Percentiles rank a stretch among this genome's conserved stretches.
phyloP scores from a whole-genome alignment of 2,329 filamentous ascomycete genomes.

The Penicillium nordicum region DNA sequence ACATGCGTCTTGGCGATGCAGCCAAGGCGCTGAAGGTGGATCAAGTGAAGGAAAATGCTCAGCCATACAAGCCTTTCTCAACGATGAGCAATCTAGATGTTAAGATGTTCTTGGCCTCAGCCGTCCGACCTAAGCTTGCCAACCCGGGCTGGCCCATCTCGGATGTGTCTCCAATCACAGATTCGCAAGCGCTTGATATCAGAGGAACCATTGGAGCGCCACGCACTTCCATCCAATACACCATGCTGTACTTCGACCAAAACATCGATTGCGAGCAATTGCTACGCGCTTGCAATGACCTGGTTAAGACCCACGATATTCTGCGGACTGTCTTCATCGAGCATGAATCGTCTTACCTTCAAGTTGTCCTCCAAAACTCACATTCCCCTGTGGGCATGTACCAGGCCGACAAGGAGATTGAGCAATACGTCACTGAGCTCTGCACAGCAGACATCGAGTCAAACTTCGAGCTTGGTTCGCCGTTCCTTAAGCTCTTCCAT shows the following conservation, averaged over 20 bases:
- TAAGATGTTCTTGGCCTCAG: constrained; percentile 43
- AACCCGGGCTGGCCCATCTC: constrained; percentile 48
- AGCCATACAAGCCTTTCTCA: constrained; percentile 50
- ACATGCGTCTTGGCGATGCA: constrained; percentile 50
- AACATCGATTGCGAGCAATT: constrained; percentile 49
- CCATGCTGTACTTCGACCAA: constrained; percentile 57
- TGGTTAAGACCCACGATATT: constrained; percentile 59
- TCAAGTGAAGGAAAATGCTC: constrained; percentile 17
- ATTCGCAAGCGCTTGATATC: constrained; percentile 59
- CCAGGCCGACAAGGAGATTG: constrained; percentile 47
- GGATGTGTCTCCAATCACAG: constrained; percentile 57
- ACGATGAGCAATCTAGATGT: constrained; percentile 42
- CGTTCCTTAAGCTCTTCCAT: constrained; percentile 56
- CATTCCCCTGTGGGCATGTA: constrained; percentile 46
- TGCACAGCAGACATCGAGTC: constrained; percentile 52
- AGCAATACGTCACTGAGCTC: constrained; percentile 48
- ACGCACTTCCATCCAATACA: constrained; percentile 62
- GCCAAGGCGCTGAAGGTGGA: constrained; percentile 49
- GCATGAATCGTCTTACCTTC: constrained; percentile 47
- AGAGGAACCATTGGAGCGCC: constrained; percentile 56
- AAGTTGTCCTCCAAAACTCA: constrained; percentile 54
- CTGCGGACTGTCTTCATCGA: constrained; percentile 63
- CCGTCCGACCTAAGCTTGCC: constrained; percentile 49
- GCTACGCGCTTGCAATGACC: constrained; percentile 37
- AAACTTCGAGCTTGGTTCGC: constrained; percentile 53